phyloP scores from a whole-genome alignment of 768 basidiomycete genomes.

The Chalciporus sphaerocephalus region DNA sequence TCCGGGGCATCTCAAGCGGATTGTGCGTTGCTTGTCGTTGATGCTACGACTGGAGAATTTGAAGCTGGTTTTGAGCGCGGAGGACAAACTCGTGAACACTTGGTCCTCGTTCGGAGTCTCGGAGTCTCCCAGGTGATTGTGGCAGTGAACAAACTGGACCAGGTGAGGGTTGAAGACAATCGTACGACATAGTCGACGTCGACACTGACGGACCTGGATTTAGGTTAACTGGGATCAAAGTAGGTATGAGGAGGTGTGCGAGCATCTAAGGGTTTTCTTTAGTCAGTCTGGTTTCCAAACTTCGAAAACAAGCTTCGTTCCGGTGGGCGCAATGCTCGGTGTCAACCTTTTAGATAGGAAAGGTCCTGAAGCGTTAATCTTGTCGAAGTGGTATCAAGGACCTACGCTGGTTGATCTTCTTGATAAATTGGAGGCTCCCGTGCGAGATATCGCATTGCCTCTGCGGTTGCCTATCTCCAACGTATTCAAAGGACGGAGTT shows the following conservation, averaged over 20 bases:
- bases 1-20: conserved; percentile 97
- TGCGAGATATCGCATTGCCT: conserved; percentile 69
- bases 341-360: conserved; percentile 66
- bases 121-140: conserved; percentile 90
- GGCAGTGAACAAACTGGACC: conserved; percentile 93
- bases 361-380: conserved; percentile 40
- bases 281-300: conserved; percentile 81
- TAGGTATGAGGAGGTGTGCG: conserved; percentile 84
- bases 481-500: conserved; percentile 86
- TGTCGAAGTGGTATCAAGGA: conserved; percentile 79
- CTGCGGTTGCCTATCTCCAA: conserved; percentile 90
- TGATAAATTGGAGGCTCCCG: conserved; percentile 77
- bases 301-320: conserved; percentile 77
- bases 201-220: conserved; percentile 3
- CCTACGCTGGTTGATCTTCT: conserved; percentile 80
- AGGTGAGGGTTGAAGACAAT: conserved; percentile 43
- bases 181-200: background rate
- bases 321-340: conserved; percentile 87
- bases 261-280: conserved; percentile 72
- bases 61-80: conserved; percentile 93
- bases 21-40: conserved; percentile 89
- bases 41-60: conserved; percentile 86
- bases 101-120: conserved; percentile 85
- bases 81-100: conserved; percentile 93
- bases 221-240: conserved; percentile 85